These are phyloP conservation scores for Ophiocordyceps robertsii DNA, from an alignment of 2,329 filamentous ascomycete genomes.

Conservation along the genomic window DNA sequence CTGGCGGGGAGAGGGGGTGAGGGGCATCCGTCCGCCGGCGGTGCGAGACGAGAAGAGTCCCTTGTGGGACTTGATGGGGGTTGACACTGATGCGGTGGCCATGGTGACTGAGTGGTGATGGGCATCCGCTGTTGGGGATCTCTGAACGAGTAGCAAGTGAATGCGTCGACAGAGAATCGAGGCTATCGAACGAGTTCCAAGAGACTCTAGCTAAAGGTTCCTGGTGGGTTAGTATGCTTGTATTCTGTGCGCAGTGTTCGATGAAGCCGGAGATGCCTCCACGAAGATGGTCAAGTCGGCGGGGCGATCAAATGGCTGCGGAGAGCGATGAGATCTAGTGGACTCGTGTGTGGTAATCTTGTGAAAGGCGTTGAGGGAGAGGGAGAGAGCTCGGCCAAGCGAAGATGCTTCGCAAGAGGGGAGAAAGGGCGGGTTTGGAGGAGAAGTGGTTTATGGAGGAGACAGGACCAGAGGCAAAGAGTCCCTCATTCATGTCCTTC, in stretches of 20 bases:
- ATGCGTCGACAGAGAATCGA: constrained; percentile 27
- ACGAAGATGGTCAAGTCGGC: constrained; percentile 28
- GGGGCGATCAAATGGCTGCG: constrained; percentile 32
- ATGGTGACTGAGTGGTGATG: constrained; percentile 38
- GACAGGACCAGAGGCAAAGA: constrained; percentile 7
- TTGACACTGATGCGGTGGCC: constrained; percentile 71
- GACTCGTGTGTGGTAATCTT: constrained; percentile 18
- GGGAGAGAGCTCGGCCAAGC: constrained; percentile 3
- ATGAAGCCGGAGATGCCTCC: constrained; percentile 31
- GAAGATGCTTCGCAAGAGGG: constrained; percentile 6
- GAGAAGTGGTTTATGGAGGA: constrained; percentile 10
- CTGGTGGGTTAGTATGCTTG: constrained; percentile 34
- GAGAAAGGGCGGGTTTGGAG: constrained; percentile 5
- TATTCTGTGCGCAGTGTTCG: constrained; percentile 28
- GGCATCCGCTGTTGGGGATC: constrained; percentile 7
- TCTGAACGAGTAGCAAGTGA: constrained; percentile 32
- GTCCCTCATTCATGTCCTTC: constrained; percentile 11
- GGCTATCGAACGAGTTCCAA: constrained; percentile 38
- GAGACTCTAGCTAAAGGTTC: constrained; percentile 47
- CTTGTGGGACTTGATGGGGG: constrained; percentile 88
- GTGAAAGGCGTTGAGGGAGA: constrained; percentile 6
- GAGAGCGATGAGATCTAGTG: constrained; percentile 34
- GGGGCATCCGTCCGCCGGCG: constrained; percentile 84
- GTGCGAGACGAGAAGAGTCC: constrained; percentile 86
- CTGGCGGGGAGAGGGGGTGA: constrained; percentile 81